Evolutionary conservation across 2,329 filamentous ascomycete species (phyloP), one percentile per base, ranked within the genome.

Genomic region (Colletotrichum neosansevieriae): DNA sequence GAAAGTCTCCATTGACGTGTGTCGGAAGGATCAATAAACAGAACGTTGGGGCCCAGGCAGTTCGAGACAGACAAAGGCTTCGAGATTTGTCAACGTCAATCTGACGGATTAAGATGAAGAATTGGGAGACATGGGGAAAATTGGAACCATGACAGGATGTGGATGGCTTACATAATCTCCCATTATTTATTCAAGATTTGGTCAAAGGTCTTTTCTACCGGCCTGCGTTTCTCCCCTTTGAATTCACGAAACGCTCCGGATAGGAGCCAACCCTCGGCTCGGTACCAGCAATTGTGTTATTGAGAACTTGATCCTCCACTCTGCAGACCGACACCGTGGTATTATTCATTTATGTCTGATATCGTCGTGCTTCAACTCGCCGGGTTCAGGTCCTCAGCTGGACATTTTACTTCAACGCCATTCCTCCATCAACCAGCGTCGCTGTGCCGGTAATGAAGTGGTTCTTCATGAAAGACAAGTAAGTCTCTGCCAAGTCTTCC

Each of bases 401-500:
- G 7, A 13, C 13, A 4, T 38, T 3, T 65, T 15, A 65, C 24
- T 59, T 65, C 45, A 51, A 44, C 13, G 50, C 4, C 29, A n/a
- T 24, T 1, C 34, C 44, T 5, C 50, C 44, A 2, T 38, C 44
- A 3, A 40, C 36, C 10, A 57, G 15, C 21, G 78, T 71, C 29
- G 76, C 63, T 0, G 73, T 73, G 0, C 79, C 80, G 1, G 80
- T 82, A 4, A 74, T 75, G 70, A 79, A 79, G 1, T 72, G 73
- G 68, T 82, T 78, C 71, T 78, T 82, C 79, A 83, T 82, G 53
- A 79, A 71, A 63, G 81, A 82, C 13, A 83, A 58, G 62, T 83
- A 84, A 6, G 77, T 76, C 72, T 84, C 82, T 0, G 81, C 81
- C 34, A 82, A 72, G 53, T 84, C 80, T 32, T 81, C 78, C 0